Evolutionary conservation across 1,139 yeast species (phyloP).

Genomic region (Taphrina confusa): DNA sequence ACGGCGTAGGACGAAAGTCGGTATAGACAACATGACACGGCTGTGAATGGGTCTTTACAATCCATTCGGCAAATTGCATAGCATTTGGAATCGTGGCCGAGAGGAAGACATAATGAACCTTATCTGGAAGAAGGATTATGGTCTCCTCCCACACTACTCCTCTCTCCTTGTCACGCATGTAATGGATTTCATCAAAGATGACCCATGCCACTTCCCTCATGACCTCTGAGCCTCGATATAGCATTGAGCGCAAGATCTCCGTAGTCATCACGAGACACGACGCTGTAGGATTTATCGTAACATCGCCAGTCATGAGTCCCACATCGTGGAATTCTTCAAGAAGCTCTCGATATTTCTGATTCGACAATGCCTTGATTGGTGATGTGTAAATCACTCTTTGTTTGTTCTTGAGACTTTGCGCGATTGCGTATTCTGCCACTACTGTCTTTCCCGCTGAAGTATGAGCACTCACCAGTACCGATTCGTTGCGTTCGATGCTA

Average conservation of each 20-base stretch:
- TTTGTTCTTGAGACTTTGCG: constrained; percentile 84
- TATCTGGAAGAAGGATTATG: constrained; percentile 89
- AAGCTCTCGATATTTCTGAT: constrained; percentile 92
- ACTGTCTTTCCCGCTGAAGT: constrained; percentile 99
- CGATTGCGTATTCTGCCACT: constrained; percentile 98
- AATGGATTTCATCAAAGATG: constrained; percentile 95
- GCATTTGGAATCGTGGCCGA: constrained; percentile 99
- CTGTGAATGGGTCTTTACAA: constrained; percentile 87
- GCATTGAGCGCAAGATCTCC: constrained; percentile 91
- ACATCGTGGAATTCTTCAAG: constrained; percentile 92
- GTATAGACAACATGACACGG: constrained; percentile 99
- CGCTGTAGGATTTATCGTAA: constrained; percentile 94
- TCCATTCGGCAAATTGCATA: constrained; percentile 98
- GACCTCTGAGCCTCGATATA: constrained; percentile 89
- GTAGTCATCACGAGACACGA: constrained; percentile 98
- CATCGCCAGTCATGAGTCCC: constrained; percentile 97
- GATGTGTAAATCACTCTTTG: constrained; percentile 96
- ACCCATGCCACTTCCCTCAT: constrained; percentile 96
- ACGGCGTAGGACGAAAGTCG: constrained; percentile 97
- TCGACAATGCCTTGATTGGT: constrained; percentile 94
- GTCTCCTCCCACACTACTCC: constrained; percentile 99
- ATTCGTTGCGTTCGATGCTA: constrained; percentile 88
- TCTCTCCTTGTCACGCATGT: constrained; percentile 85
- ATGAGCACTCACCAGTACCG: constrained; percentile 97
- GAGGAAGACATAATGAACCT: constrained; percentile 80